Evolutionary conservation across 106 monocot genomes (phyloP).

Genomic region (Dendrobium catenatum): DNA sequence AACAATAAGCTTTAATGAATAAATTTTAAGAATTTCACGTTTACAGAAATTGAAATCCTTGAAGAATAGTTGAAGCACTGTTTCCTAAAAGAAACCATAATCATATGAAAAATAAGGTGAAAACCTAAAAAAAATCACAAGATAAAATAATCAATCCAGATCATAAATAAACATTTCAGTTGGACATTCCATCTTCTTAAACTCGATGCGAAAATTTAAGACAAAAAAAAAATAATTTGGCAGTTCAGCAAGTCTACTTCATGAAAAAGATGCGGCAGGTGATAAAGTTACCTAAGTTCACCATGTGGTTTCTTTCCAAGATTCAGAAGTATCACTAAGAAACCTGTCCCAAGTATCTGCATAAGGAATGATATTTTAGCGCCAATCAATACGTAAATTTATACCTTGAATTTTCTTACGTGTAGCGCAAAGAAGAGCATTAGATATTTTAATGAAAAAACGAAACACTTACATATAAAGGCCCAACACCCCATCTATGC

Average conservation of each 20-base stretch:
- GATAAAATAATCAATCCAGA: not conserved
- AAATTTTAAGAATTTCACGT: not conserved
- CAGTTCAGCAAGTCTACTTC: not conserved
- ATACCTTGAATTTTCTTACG: not conserved
- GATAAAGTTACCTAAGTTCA: constrained; percentile 54
- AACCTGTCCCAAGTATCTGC: constrained; percentile 88
- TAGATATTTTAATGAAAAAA: not conserved
- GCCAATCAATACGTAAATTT: not conserved
- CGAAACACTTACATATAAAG: constrained; percentile 70
- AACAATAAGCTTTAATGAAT: not conserved
- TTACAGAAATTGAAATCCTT: not conserved
- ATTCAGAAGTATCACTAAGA: constrained; percentile 76
- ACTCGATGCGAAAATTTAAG: not conserved
- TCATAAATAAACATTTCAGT: not conserved
- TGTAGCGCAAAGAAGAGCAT: not conserved
- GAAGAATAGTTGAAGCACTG: not conserved
- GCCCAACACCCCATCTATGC: constrained; percentile 73
- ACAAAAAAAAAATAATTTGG: not conserved
- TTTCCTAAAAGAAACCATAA: not conserved
- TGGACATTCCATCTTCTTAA: not conserved
- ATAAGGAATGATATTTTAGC: constrained; percentile 2
- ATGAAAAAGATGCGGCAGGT: not conserved
- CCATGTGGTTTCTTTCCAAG: constrained; percentile 89
- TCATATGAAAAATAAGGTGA: not conserved
- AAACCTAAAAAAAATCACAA: not conserved